phyloP scores from a whole-genome alignment of 106 monocot species.

The Hemerocallis citrina region DNA sequence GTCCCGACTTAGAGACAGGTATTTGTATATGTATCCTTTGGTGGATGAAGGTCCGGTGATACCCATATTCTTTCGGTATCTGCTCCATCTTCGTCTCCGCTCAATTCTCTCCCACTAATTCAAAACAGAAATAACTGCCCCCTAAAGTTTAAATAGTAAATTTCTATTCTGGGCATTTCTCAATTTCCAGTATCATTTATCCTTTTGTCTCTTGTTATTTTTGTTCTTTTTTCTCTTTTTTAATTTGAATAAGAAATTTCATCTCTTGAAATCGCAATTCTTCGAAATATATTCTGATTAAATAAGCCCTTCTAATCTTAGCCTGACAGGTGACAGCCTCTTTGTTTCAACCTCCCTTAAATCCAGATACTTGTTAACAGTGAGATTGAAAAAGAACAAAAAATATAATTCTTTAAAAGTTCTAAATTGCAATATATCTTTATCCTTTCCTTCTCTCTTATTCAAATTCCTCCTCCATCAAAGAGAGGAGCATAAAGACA shows the following conservation, averaged over 20 bases:
- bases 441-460: neutral
- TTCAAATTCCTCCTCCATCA: neutral
- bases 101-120: neutral
- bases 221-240: neutral
- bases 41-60: neutral
- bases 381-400: no score
- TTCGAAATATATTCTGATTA: neutral
- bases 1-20: neutral
- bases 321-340: neutral
- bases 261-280: neutral
- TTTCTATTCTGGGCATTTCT: neutral
- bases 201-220: no score
- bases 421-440: no score
- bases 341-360: no score
- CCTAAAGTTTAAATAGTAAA: neutral
- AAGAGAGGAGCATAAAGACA: neutral
- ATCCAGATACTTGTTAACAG: no score
- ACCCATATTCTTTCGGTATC: neutral
- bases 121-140: slow-evolving; percentile 4
- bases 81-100: neutral
- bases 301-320: neutral
- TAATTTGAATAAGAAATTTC: neutral
- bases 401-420: no score
- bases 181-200: no score
- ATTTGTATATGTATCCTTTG: neutral